phyloP scores from a whole-genome alignment of 257 asterid genomes.

The Catharanthus roseus region DNA sequence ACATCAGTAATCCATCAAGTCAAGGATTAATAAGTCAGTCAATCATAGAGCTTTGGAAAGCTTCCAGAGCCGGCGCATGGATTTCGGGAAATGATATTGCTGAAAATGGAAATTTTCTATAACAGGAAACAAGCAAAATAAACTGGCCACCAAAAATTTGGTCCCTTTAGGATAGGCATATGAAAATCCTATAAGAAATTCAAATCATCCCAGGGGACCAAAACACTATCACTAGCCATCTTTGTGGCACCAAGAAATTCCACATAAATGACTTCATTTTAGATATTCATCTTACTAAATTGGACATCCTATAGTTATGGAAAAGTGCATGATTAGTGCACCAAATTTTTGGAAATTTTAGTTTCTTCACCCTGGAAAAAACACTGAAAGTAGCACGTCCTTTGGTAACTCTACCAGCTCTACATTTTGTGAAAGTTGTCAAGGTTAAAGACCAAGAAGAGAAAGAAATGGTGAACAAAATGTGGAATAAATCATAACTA shows the following conservation, averaged over 20 bases:
- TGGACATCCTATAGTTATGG: background rate
- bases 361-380: too few species aligned
- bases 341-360: background rate
- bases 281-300: background rate
- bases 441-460: background rate
- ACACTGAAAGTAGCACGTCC: background rate
- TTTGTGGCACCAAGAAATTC: background rate
- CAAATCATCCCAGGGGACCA: background rate
- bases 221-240: background rate
- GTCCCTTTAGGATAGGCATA: background rate
- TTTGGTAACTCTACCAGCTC: background rate
- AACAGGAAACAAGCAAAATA: too few species aligned
- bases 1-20: background rate
- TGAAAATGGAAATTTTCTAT: too few species aligned
- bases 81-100: too few species aligned
- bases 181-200: background rate
- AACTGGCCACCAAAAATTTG: background rate
- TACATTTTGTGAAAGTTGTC: background rate
- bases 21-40: background rate
- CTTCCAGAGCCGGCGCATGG: background rate
- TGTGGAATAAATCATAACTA: background rate
- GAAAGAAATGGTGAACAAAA: background rate
- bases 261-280: background rate
- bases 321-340: background rate
- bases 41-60: background rate